phyloP scores from a whole-genome alignment of 371 early-diverging fungal species.

The Actinomucor elegans region DNA sequence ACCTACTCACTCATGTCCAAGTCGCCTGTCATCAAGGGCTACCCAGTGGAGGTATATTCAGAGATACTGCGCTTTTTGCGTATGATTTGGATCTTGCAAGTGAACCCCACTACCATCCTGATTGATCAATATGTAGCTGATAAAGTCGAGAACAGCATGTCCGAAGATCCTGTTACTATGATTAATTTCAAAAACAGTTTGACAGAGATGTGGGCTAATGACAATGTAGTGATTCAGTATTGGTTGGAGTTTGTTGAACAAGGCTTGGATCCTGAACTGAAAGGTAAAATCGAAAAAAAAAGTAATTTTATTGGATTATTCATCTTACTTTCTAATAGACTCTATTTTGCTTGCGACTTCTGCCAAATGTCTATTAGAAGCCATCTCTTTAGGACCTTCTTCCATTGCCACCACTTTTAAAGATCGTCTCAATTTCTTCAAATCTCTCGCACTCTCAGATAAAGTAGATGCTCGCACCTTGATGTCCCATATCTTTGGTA shows the following conservation, averaged over 20 bases:
- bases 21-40: slow-evolving; percentile 44
- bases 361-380: slow-evolving; percentile 68
- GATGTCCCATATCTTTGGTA: slow-evolving; percentile 75
- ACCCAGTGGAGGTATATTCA: slow-evolving; percentile 58
- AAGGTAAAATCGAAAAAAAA: slow-evolving; percentile 43
- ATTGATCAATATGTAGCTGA: slow-evolving; percentile 56
- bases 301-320: background rate
- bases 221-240: slow-evolving; percentile 36
- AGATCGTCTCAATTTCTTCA: slow-evolving; percentile 60
- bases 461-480: slow-evolving; percentile 64
- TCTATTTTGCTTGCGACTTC: slow-evolving; percentile 63
- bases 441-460: slow-evolving; percentile 58
- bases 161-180: slow-evolving; percentile 41
- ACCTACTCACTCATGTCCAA: slow-evolving; percentile 37
- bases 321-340: slow-evolving; percentile 32
- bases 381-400: slow-evolving; percentile 73
- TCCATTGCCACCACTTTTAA: slow-evolving; percentile 60
- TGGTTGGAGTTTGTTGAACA: slow-evolving; percentile 60
- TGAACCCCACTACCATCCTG: slow-evolving; percentile 47
- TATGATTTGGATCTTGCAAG: slow-evolving; percentile 55
- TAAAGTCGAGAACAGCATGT: slow-evolving; percentile 57
- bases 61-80: slow-evolving; percentile 59
- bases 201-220: slow-evolving; percentile 41
- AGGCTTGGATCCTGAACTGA: slow-evolving; percentile 42
- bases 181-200: slow-evolving; percentile 41